Base-by-base conservation (phyloP, 2,329 filamentous ascomycete species). In the Aspergillus quadrilineatus region DNA sequence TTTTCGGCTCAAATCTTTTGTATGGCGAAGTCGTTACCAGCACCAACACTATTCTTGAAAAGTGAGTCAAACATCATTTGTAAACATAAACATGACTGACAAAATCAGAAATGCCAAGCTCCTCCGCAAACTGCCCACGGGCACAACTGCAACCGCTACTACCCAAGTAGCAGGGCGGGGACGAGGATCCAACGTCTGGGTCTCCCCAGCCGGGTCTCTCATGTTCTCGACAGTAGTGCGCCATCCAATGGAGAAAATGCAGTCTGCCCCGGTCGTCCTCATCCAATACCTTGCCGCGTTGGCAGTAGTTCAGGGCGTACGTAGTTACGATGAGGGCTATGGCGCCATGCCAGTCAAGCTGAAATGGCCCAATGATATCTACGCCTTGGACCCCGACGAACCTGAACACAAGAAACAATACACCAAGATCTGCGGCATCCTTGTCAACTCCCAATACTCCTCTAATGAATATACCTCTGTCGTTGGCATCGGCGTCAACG, bases 361-460 rank as follows among this genome's bases (percentile, higher is more conserved):
- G 32, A 99, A 99, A 73, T 99, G 94, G 94, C 94, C 94, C 9
- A 99, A 99, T 67, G 94, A 99, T 69, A 90, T 99, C 53, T 93
- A 91, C 67, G 88, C 87, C 0, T 79, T 84, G 22, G 87, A 91
- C 67, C 89, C 83, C 5, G 77, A 73, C 52, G 80, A 79, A 46
- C 79, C 78, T 1, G 72, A 76, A 1, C 34, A 53, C 45, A 71
- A 73, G 45, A 73, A 74, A 50, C 69, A 65, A 26, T 94, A 94
- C 64, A 87, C 92, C 63, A 99, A 99, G 69, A 92, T 99, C 53
- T 91, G 90, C 52, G 94, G 94, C 5, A 94, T 99, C 60, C 82
- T 97, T 2, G 89, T 96, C 6, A 96, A 96, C 71, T 94, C 90
- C 60, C 85, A 86, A 56, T 97, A 94, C 76, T 84, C 83, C 5